Evolutionary conservation across 1,284 basidiomycete species (phyloP).

Genomic region (Naganishia cerealis): DNA sequence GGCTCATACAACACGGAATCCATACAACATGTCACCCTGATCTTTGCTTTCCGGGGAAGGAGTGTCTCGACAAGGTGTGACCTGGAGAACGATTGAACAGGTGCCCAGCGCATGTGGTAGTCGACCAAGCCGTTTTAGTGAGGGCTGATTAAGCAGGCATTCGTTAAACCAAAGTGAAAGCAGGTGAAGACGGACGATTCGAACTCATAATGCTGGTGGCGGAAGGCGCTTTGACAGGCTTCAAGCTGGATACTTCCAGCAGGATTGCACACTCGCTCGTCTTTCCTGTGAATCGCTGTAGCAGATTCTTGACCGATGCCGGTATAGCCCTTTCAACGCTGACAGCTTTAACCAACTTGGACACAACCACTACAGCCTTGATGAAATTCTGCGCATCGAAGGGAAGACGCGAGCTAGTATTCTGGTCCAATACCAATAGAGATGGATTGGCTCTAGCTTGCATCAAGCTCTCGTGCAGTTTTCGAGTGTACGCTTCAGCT

Average conservation of each 20-base stretch:
- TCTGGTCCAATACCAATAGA: not conserved
- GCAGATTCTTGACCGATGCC: slow-evolving; percentile 44
- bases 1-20: too few relatives aligned
- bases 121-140: too few relatives aligned
- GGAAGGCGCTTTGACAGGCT: slow-evolving; percentile 37
- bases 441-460: slow-evolving; percentile 42
- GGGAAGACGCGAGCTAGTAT: slow-evolving; percentile 34
- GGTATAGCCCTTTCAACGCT: slow-evolving; percentile 50
- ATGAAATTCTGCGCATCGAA: slow-evolving; percentile 49
- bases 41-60: too few relatives aligned
- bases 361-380: slow-evolving; percentile 55
- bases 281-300: slow-evolving; percentile 53
- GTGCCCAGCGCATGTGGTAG: too few relatives aligned
- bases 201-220: not conserved
- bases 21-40: too few relatives aligned
- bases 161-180: not conserved
- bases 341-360: slow-evolving; percentile 53
- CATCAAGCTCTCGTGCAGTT: slow-evolving; percentile 46
- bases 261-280: slow-evolving; percentile 57
- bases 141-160: not conserved
- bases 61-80: too few relatives aligned
- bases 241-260: slow-evolving; percentile 51
- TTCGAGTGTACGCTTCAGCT: slow-evolving; percentile 48
- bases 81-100: too few relatives aligned
- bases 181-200: not conserved